Conservation (phyloP, 1,284 basidiomycete genomes). For the Sporisorium iseilematis-ciliati region DNA sequence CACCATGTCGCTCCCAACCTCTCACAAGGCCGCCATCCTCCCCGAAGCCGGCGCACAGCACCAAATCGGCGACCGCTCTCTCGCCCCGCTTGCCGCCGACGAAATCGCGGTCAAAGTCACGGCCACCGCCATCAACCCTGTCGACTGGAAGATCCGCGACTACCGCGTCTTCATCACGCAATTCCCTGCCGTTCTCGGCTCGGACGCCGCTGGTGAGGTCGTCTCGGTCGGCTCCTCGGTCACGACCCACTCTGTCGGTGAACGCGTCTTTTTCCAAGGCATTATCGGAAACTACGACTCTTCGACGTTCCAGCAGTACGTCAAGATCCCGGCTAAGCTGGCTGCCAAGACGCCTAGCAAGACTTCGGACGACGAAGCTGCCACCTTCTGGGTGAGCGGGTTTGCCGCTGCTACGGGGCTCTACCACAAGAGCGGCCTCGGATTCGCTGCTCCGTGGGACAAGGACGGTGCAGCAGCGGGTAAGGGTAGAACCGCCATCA, state of each 20-base stretch:
- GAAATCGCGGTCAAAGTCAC: constrained; percentile 54
- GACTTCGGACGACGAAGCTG: constrained; percentile 55
- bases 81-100: constrained; percentile 27
- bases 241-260: constrained; percentile 41
- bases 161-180: constrained; percentile 38
- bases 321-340: constrained; percentile 47
- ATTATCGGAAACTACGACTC: constrained; percentile 45
- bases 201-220: constrained; percentile 56
- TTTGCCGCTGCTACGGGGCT: constrained; percentile 46
- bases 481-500: constrained; percentile 52
- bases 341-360: constrained; percentile 48
- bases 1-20: constrained; percentile 38
- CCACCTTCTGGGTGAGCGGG: constrained; percentile 51
- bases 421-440: constrained; percentile 47
- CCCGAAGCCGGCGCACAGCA: constrained; percentile 38
- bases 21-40: constrained; percentile 43
- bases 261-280: constrained; percentile 64
- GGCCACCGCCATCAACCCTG: constrained; percentile 59
- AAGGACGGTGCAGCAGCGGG: constrained; percentile 36
- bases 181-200: constrained; percentile 54
- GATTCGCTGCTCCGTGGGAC: constrained; percentile 51
- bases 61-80: constrained; percentile 30
- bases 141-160: constrained; percentile 60
- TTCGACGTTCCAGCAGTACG: constrained; percentile 60
- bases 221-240: constrained; percentile 35